Conservation (phyloP, 495 filamentous ascomycete species). For the Penicillium dipodomyicola region DNA sequence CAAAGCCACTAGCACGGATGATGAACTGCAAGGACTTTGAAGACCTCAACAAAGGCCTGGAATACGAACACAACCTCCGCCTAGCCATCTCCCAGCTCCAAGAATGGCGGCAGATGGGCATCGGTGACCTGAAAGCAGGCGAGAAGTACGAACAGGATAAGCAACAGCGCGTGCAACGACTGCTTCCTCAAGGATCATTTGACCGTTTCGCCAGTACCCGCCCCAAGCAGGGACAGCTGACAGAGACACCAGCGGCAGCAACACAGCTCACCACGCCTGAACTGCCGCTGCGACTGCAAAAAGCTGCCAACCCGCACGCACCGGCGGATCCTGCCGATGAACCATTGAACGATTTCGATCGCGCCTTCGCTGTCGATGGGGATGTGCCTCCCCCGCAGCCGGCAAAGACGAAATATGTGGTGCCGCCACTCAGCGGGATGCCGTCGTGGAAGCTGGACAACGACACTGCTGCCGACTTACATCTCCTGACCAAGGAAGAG, state of each 20-base stretch:
- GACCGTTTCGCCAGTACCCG: conserved; percentile 69
- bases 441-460: conserved; percentile 66
- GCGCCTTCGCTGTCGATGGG: conserved; percentile 42
- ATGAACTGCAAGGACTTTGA: conserved; percentile 94
- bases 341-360: conserved; percentile 44
- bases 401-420: conserved; percentile 46
- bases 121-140: conserved; percentile 77
- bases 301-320: conserved; percentile 35
- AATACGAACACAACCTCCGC: conserved; percentile 87
- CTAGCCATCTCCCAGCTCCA: conserved; percentile 88
- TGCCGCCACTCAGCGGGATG: conserved; percentile 52
- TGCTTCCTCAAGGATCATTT: conserved; percentile 70
- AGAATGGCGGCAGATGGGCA: conserved; percentile 84
- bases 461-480: conserved; percentile 75
- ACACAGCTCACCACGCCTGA: conserved; percentile 74
- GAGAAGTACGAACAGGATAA: conserved; percentile 97
- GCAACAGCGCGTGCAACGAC: conserved; percentile 64
- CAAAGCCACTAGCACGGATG: conserved; percentile 93
- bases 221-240: conserved; percentile 51
- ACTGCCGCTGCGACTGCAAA: conserved; percentile 59
- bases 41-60: conserved; percentile 73
- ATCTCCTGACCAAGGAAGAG: conserved; percentile 84
- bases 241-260: conserved; percentile 70
- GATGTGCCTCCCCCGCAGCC: conserved; percentile 44
- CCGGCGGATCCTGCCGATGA: conserved; percentile 32